Conservation (phyloP, 2,329 filamentous ascomycete genomes). For the Epichloe festucae region DNA sequence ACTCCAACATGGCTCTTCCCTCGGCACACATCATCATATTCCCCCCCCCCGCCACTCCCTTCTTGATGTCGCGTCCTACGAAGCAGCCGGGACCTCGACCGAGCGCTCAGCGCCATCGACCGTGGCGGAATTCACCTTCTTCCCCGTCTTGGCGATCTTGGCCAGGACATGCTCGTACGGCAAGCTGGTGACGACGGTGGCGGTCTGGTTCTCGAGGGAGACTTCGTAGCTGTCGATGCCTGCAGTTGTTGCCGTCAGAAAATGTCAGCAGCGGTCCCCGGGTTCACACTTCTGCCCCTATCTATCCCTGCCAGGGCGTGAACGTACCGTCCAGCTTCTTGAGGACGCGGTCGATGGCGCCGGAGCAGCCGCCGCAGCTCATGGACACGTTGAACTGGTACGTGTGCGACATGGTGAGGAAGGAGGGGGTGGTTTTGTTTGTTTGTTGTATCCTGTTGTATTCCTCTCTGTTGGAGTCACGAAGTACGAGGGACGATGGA, state of each 20-base stretch:
- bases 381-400: constrained; percentile 95
- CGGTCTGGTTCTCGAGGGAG: constrained; percentile 78
- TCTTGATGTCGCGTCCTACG: background rate
- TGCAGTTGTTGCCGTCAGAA: constrained; percentile 22
- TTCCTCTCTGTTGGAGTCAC: too few relatives aligned
- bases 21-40: background rate
- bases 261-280: background rate
- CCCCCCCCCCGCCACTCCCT: background rate
- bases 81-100: constrained; percentile 29
- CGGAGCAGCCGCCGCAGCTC: constrained; percentile 93
- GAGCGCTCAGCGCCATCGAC: constrained; percentile 50
- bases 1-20: background rate
- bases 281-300: too few relatives aligned
- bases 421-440: background rate
- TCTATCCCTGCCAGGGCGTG: too few relatives aligned
- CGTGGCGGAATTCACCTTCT: constrained; percentile 70
- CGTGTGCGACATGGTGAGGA: constrained; percentile 55
- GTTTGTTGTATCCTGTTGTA: background rate
- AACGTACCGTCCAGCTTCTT: constrained; percentile 76
- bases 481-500: background rate
- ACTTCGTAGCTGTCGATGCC: constrained; percentile 81
- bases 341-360: constrained; percentile 81
- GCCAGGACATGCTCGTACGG: constrained; percentile 69
- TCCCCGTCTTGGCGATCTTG: constrained; percentile 92
- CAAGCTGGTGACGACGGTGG: constrained; percentile 59